These are phyloP conservation scores for Eremochloa ophiuroides DNA, from an alignment of 176 grass and related monocot genomes.

Conservation along the genomic window DNA sequence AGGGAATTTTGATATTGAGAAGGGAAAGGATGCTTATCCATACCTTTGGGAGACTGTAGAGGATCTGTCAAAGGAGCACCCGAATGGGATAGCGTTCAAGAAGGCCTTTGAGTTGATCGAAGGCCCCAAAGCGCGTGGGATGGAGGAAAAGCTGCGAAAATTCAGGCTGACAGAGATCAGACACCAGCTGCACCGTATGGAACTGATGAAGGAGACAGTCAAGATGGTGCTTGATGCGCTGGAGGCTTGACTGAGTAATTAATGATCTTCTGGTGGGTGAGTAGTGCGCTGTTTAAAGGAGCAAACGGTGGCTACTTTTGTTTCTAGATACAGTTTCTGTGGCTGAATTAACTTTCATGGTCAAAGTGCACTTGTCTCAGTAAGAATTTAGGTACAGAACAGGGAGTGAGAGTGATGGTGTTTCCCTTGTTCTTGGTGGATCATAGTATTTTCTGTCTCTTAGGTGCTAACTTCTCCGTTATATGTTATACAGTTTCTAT, in stretches of 20 bases:
- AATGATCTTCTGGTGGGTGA: constrained; percentile 22
- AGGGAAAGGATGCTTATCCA: constrained; percentile 40
- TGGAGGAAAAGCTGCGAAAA: constrained; percentile 70
- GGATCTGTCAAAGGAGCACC: constrained; percentile 49
- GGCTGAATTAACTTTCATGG: constrained; percentile 33
- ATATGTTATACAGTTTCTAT: constrained; percentile 39
- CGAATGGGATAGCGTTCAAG: constrained; percentile 41
- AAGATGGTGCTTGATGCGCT: constrained; percentile 59
- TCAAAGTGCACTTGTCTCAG: constrained; percentile 28
- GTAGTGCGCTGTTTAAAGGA: constrained; percentile 18
- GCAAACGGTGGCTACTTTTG: constrained; percentile 26
- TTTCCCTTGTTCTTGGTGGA: constrained; percentile 22
- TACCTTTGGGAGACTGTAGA: constrained; percentile 58
- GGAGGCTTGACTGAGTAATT: constrained; percentile 28
- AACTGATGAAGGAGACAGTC: constrained; percentile 71
- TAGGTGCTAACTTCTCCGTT: constrained; percentile 45
- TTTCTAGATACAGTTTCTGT: constrained; percentile 46
- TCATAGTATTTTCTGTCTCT: constrained; percentile 20
- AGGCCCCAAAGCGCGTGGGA: constrained; percentile 26
- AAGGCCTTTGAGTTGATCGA: constrained; percentile 59
- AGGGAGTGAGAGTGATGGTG: constrained; percentile 21
- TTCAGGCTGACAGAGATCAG: constrained; percentile 49
- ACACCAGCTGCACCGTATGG: constrained; percentile 54
- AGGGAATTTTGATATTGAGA: constrained; percentile 26
- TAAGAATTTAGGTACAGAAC: constrained; percentile 34